Conservation (phyloP, 2,329 filamentous ascomycete species). For the Ustulina deusta region DNA sequence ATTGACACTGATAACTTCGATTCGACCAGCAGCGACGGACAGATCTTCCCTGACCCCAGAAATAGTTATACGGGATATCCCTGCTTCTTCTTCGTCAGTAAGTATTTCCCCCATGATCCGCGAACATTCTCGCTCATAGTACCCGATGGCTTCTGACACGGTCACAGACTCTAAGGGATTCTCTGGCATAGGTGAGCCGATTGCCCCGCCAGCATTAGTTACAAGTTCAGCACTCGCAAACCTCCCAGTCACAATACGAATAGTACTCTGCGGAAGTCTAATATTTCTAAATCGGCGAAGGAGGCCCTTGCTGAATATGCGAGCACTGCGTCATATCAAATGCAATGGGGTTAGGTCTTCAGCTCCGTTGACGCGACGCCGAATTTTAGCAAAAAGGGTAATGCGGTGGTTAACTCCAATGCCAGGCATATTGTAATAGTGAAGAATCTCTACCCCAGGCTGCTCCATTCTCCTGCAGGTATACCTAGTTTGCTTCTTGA, state of each 20-base stretch:
- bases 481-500: not conserved
- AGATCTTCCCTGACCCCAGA: not conserved
- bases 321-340: not conserved
- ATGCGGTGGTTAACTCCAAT: not conserved
- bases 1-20: not conserved
- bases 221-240: not conserved
- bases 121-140: not conserved
- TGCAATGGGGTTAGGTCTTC: not conserved
- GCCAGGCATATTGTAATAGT: not conserved
- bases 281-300: not conserved
- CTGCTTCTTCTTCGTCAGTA: conserved; percentile 1
- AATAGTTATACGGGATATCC: not conserved
- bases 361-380: not conserved
- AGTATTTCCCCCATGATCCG: not conserved
- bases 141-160: not conserved
- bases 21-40: not conserved
- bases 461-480: not conserved
- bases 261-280: not conserved
- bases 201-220: not conserved
- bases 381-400: not conserved
- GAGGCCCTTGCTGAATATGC: not conserved
- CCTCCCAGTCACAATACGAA: not conserved
- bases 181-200: not conserved
- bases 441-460: not conserved
- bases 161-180: not conserved